These are phyloP conservation scores for Chlamydomonas reinhardtii DNA, from an alignment of 163 green algal genomes.

Conservation along the genomic window DNA sequence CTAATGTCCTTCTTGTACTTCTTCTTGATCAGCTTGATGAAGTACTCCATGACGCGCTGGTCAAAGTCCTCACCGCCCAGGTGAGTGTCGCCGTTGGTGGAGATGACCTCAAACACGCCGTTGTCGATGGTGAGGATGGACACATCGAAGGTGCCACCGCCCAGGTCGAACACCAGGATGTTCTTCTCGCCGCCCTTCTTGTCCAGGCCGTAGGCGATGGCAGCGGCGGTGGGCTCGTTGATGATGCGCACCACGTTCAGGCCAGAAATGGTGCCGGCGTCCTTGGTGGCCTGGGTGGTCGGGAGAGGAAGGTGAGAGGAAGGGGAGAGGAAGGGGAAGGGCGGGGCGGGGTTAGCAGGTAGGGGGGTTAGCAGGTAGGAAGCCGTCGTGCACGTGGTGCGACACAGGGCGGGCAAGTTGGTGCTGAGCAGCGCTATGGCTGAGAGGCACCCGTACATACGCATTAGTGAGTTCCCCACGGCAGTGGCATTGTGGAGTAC, in stretches of 20 bases:
- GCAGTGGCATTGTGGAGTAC: too few species aligned
- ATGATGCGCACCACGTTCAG: conserved; percentile 99
- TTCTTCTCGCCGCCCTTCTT: conserved; percentile 97
- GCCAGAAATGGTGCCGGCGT: conserved; percentile 93
- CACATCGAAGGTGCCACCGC: conserved; percentile 99
- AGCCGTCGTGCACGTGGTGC: too few species aligned
- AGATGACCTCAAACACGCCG: conserved; percentile 96
- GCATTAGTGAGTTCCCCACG: too few species aligned
- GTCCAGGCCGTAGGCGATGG: conserved; percentile 98
- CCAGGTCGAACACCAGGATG: conserved; percentile 97
- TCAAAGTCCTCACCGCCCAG: conserved; percentile 99
- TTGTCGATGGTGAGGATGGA: conserved; percentile 98
- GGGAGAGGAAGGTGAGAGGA: background rate
- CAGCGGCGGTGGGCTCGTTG: conserved; percentile 99
- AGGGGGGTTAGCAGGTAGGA: too few species aligned
- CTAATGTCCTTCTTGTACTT: conserved; percentile 94
- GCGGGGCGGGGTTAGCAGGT: too few species aligned
- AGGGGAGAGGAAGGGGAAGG: background rate
- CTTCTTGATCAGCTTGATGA: conserved; percentile 98
- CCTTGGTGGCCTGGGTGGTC: conserved; percentile 83
- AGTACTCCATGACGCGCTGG: conserved; percentile 99
- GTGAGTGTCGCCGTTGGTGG: conserved; percentile 97
- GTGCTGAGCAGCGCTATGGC: too few species aligned
- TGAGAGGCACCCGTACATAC: too few species aligned
- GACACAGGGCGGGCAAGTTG: too few species aligned